These are phyloP conservation scores for Malus fusca DNA, from an alignment of 306 rosid species.

Conservation along the genomic window DNA sequence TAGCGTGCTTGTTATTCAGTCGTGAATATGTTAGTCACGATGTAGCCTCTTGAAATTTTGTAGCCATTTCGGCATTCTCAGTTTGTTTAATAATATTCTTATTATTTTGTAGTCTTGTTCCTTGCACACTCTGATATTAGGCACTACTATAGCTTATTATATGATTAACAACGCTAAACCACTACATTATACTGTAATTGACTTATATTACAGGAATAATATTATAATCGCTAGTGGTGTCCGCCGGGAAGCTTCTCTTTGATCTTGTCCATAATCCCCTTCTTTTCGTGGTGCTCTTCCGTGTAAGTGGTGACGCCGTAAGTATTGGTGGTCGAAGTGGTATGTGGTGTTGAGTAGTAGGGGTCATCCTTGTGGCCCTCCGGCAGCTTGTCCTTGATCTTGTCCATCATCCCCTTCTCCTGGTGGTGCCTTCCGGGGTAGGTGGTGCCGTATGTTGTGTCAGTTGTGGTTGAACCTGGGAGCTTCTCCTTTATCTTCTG, in stretches of 20 bases:
- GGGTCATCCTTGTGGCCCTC: neutral
- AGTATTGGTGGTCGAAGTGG: neutral
- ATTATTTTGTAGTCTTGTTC: no score
- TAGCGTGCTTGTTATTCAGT: no score
- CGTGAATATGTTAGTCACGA: no score
- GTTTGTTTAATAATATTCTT: no score
- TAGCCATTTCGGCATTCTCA: no score
- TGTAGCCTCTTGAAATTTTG: no score
- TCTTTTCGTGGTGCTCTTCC: slow-evolving; percentile 13
- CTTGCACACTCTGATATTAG: no score
- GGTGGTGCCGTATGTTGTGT: neutral
- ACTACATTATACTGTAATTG: no score
- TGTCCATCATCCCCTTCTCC: neutral
- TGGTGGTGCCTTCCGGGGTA: neutral
- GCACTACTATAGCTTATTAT: no score
- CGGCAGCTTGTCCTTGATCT: slow-evolving; percentile 12
- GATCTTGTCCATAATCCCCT: slow-evolving; percentile 38
- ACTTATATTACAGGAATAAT: neutral
- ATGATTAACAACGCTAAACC: no score
- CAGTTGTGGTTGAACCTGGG: neutral
- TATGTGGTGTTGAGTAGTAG: neutral
- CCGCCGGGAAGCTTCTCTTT: slow-evolving; percentile 37
- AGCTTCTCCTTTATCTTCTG: neutral
- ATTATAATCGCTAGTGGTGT: neutral
- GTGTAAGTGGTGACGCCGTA: neutral